These are phyloP conservation scores for Backusella parvicylindrica DNA, from an alignment of 192 early-diverging fungal species.

Conservation along the genomic window DNA sequence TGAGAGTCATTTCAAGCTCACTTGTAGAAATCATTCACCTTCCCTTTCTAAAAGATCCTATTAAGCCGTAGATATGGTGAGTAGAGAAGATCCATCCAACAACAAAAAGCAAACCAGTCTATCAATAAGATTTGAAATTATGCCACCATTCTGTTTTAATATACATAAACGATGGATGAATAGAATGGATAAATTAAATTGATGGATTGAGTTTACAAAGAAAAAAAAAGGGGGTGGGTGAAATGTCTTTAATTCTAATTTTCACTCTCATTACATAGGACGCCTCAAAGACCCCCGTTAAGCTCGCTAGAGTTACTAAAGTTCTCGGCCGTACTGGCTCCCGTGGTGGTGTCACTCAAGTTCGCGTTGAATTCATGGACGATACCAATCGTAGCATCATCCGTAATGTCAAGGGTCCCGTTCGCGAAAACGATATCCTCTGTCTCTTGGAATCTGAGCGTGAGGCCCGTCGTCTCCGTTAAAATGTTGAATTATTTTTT, in stretches of 20 bases:
- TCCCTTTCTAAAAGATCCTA: background rate
- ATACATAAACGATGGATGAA: background rate
- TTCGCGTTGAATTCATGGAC: conserved; percentile 98
- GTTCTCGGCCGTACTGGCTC: conserved; percentile 99
- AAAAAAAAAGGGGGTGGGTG: background rate
- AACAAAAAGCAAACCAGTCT: background rate
- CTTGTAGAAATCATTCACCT: conserved; percentile 1
- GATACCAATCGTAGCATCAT: conserved; percentile 93
- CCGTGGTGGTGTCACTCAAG: conserved; percentile 99
- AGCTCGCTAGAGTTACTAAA: conserved; percentile 93
- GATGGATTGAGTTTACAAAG: background rate
- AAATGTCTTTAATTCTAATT: background rate
- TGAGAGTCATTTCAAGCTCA: background rate
- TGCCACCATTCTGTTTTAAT: background rate
- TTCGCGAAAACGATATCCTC: conserved; percentile 93
- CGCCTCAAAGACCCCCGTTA: conserved; percentile 56
- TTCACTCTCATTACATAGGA: conserved; percentile 11
- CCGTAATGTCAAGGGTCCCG: conserved; percentile 99
- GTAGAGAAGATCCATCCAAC: background rate
- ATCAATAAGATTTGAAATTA: background rate
- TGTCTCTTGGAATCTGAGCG: conserved; percentile 98
- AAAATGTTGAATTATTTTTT: conserved; percentile 36
- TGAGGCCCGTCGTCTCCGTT: conserved; percentile 97
- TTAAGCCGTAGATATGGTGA: conserved; percentile 6
- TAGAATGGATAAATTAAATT: background rate